phyloP scores from a whole-genome alignment of 768 basidiomycete genomes.

The Collybia nuda region DNA sequence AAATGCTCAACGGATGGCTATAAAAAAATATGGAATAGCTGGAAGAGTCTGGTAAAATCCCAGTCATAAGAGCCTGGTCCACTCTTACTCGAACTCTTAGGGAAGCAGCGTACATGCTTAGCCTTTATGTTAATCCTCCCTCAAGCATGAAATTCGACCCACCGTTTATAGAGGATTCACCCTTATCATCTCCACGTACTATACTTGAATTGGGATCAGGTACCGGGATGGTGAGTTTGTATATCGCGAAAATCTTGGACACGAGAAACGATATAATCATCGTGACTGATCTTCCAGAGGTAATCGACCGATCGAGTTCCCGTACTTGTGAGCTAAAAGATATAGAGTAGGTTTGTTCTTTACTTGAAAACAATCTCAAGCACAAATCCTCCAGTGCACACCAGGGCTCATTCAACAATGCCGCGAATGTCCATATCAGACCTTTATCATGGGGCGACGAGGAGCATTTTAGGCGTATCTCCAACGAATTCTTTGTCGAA shows the following conservation, averaged over 20 bases:
- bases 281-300: slow-evolving; percentile 79
- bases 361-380: slow-evolving; percentile 40
- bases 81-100: slow-evolving; percentile 33
- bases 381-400: not conserved
- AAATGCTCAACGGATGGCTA: slow-evolving; percentile 54
- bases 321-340: not conserved
- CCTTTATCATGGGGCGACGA: slow-evolving; percentile 73
- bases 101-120: slow-evolving; percentile 72
- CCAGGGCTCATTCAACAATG: slow-evolving; percentile 7
- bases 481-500: slow-evolving; percentile 31
- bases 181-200: slow-evolving; percentile 20
- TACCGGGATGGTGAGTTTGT: slow-evolving; percentile 58
- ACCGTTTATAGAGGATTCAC: slow-evolving; percentile 33
- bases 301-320: slow-evolving; percentile 25
- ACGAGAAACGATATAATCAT: slow-evolving; percentile 47
- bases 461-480: slow-evolving; percentile 39
- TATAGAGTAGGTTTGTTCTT: slow-evolving; percentile 40
- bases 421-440: slow-evolving; percentile 37
- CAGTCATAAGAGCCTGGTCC: slow-evolving; percentile 8
- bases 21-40: slow-evolving; percentile 76
- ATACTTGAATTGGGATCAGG: slow-evolving; percentile 84
- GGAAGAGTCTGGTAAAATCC: slow-evolving; percentile 74
- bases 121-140: slow-evolving; percentile 48
- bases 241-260: slow-evolving; percentile 30
- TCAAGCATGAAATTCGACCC: slow-evolving; percentile 51